phyloP scores from a whole-genome alignment of 768 basidiomycete genomes.

The Neoboletus magnificus region DNA sequence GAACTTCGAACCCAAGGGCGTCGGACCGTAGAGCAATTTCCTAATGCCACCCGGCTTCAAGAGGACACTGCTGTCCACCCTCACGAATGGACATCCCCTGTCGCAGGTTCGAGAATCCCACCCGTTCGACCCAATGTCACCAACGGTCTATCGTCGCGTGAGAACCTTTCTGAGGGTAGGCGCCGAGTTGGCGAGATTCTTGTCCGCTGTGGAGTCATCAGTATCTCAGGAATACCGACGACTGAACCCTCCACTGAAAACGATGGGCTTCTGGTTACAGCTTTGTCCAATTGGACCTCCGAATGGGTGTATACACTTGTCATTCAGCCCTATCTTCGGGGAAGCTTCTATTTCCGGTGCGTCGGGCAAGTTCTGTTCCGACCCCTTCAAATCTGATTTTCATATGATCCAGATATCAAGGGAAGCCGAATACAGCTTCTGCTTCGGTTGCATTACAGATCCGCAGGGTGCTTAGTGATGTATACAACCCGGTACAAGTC shows the following conservation, averaged over 20 bases:
- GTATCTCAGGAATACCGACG: not conserved
- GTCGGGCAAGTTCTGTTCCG: slow-evolving; percentile 3
- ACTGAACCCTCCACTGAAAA: slow-evolving; percentile 1
- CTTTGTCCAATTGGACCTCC: slow-evolving; percentile 25
- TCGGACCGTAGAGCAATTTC: not conserved
- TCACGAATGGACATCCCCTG: slow-evolving; percentile 3
- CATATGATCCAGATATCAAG: slow-evolving; percentile 15
- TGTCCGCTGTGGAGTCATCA: slow-evolving; percentile 18
- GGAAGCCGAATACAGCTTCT: slow-evolving; percentile 2
- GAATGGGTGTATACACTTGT: slow-evolving; percentile 26
- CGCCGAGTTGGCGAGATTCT: slow-evolving; percentile 20
- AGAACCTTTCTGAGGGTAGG: slow-evolving; percentile 16
- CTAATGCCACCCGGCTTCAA: not conserved
- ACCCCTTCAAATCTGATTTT: not conserved
- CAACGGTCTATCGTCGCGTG: not conserved
- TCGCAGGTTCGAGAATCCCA: not conserved
- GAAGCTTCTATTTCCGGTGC: slow-evolving; percentile 20
- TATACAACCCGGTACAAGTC: slow-evolving; percentile 29
- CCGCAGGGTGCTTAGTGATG: slow-evolving; percentile 15
- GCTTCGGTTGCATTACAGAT: slow-evolving; percentile 18
- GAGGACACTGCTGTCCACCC: not conserved
- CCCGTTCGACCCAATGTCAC: not conserved
- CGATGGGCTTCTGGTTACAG: slow-evolving; percentile 3
- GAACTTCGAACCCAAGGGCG: not conserved
- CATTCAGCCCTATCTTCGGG: slow-evolving; percentile 18